Base-by-base conservation (phyloP, 768 basidiomycete genomes). In the Cystobasidium onofrii region DNA sequence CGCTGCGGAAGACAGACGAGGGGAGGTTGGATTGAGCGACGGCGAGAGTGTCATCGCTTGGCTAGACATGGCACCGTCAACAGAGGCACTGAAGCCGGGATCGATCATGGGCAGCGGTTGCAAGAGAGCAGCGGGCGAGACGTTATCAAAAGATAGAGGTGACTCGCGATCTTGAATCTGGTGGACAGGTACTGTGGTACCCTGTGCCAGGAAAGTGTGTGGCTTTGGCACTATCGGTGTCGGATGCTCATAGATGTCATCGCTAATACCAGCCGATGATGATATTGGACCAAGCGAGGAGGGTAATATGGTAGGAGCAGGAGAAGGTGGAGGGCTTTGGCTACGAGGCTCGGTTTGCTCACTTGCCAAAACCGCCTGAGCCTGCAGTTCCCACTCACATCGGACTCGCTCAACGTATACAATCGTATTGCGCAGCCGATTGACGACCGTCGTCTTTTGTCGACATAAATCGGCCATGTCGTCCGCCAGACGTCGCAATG, bases 351-450 rank as follows among this genome's bases (percentile, higher is more conserved):
- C 82, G 62, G 84, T 85, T 50, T 82, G 54, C 13, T 64, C 27
- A 7, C 66, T 33, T 1, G 71, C 73, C 27, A 76, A 85, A 39
- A 94, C 81, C 50, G 84, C 85, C 74, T 87, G 89, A 17, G 96
- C 89, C 77, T 87, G 88, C 78, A 90, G 89, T 81, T 97, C 90
- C 94, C 95, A 98, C 82, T 98, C 96, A 78, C 89, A 89, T 83
- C 95, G 88, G 34, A 96, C 90, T 83, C 94, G 95, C 84, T 98
- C 96, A 46, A 92, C 88, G 81, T 98, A 98, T 67, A 91, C 85
- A 77, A 99, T 93, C 23, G 93, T 97, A 79, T 95, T 96, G 82
- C 95, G 91, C 88, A 99, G 88, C 44, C 96, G 88, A 75, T 92
- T 90, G 62, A 97, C 91, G 76, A 89, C 92, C 81, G 94, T 93